These are phyloP conservation scores for Guillardia theta DNA, from an alignment of 78 protist species.

Conservation along the genomic window DNA sequence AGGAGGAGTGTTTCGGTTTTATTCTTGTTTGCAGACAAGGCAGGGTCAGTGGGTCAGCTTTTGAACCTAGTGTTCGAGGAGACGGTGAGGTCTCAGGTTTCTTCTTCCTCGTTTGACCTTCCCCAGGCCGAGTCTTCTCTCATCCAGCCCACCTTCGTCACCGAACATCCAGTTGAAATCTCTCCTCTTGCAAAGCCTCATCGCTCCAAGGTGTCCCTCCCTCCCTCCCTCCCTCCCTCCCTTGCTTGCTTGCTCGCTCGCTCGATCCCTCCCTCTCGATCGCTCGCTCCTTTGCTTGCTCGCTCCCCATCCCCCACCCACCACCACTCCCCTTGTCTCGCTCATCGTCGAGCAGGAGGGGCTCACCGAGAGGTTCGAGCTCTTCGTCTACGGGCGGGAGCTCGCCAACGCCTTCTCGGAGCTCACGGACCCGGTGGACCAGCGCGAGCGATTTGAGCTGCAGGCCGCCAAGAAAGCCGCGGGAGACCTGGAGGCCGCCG, in stretches of 20 bases:
- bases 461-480: constrained; percentile 54
- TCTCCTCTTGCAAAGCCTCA: constrained; percentile 76
- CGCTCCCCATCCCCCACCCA: no score
- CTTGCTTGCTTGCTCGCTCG: no score
- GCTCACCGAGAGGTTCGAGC: constrained; percentile 67
- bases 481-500: constrained; percentile 73
- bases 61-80: constrained; percentile 58
- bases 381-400: constrained; percentile 62
- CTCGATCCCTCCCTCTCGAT: no score
- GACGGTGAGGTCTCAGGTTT: constrained; percentile 5
- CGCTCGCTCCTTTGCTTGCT: no score
- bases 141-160: constrained; percentile 66
- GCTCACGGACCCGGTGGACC: constrained; percentile 74
- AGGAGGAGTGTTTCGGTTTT: no score
- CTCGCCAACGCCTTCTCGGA: constrained; percentile 70
- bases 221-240: no score
- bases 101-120: no score
- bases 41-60: constrained; percentile 24
- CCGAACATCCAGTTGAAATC: constrained; percentile 62
- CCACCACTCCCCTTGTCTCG: no score
- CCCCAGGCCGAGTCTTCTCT: not conserved
- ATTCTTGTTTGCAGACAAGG: not conserved
- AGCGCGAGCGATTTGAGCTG: constrained; percentile 50
- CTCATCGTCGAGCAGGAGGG: constrained; percentile 14
- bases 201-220: no score